These are phyloP conservation scores for Leptographium procerum DNA, from an alignment of 2,329 filamentous ascomycete species.

Conservation along the genomic window DNA sequence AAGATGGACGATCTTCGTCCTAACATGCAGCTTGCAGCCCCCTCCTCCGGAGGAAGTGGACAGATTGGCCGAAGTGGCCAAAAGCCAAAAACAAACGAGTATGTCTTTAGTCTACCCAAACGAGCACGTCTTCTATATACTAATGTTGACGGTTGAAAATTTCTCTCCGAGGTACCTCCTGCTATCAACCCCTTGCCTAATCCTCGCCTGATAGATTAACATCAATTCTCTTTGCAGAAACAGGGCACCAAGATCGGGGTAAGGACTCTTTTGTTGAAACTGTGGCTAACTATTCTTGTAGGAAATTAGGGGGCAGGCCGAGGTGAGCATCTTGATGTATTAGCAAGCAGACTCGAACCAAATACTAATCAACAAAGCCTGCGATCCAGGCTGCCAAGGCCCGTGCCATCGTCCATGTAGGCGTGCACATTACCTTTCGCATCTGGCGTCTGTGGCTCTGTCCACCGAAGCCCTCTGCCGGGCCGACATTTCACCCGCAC, in stretches of 20 bases:
- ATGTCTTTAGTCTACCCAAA: not conserved
- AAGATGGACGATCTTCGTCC: not conserved
- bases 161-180: too few relatives aligned
- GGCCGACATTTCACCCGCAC: slow-evolving; percentile 45
- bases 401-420: not conserved
- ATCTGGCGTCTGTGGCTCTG: too few relatives aligned
- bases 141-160: too few relatives aligned
- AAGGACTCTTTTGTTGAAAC: not conserved
- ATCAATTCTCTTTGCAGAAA: too few relatives aligned
- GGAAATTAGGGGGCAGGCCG: not conserved
- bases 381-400: not conserved
- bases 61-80: not conserved
- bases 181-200: too few relatives aligned
- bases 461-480: slow-evolving; percentile 25
- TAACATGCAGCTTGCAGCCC: not conserved
- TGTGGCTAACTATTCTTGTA: not conserved
- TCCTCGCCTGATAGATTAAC: too few relatives aligned
- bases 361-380: not conserved
- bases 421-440: not conserved
- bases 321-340: not conserved
- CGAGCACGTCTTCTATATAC: not conserved
- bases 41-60: too few relatives aligned
- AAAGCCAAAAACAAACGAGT: not conserved
- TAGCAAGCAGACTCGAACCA: not conserved
- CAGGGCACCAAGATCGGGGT: too few relatives aligned